These are phyloP conservation scores for Acrodontium crateriforme DNA, from an alignment of 2,329 filamentous ascomycete species.

Conservation along the genomic window DNA sequence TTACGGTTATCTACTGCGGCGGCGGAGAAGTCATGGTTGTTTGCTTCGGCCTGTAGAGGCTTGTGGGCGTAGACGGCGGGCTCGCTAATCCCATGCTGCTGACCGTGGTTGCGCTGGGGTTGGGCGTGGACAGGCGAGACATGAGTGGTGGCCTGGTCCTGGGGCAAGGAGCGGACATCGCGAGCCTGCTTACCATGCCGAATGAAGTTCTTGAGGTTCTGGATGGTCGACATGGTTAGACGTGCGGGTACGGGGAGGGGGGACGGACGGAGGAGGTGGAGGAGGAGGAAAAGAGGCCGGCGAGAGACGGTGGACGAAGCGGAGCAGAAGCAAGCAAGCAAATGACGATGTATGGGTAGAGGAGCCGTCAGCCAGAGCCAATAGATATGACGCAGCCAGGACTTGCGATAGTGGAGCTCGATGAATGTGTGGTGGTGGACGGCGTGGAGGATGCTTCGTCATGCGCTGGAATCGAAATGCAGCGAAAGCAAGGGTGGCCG, in stretches of 20 bases:
- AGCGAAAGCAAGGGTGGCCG: too few relatives aligned
- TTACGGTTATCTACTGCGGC: constrained; percentile 49
- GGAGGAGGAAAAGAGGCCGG: background rate
- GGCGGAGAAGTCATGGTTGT: constrained; percentile 42
- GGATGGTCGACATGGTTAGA: constrained; percentile 55
- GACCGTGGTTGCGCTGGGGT: constrained; percentile 41
- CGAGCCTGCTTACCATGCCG: constrained; percentile 94
- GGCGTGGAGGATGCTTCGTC: too few relatives aligned
- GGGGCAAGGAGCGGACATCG: constrained; percentile 42
- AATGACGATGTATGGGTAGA: too few relatives aligned
- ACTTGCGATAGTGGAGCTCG: too few relatives aligned
- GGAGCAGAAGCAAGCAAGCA: too few relatives aligned
- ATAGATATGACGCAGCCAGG: too few relatives aligned
- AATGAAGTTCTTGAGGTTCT: constrained; percentile 96
- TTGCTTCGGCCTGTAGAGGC: constrained; percentile 28
- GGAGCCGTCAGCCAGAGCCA: too few relatives aligned
- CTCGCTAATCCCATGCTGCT: constrained; percentile 36
- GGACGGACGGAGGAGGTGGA: background rate
- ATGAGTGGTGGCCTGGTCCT: constrained; percentile 48
- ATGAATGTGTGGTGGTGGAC: too few relatives aligned
- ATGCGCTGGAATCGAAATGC: too few relatives aligned
- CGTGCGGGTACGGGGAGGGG: too few relatives aligned
- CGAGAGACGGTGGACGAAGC: background rate
- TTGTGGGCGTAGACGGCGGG: constrained; percentile 48
- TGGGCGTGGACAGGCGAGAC: constrained; percentile 52